Evolutionary conservation across 1,284 basidiomycete genomes (phyloP).

Genomic region (Peniophora sp.): DNA sequence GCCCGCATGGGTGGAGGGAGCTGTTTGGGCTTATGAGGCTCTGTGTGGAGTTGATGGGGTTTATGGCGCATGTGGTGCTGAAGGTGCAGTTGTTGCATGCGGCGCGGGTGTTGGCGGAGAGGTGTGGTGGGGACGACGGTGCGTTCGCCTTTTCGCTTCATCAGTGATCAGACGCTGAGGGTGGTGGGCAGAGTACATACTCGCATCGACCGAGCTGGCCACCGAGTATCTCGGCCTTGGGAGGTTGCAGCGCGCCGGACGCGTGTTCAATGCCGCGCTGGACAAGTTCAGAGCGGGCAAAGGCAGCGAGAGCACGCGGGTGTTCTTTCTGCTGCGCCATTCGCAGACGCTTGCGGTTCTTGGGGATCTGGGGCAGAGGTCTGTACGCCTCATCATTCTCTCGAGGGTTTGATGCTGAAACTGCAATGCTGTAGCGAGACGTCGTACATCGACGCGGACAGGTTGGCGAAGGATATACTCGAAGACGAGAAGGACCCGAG

Average conservation of each 20-base stretch:
- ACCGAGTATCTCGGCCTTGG: slow-evolving; percentile 75
- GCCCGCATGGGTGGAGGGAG: no score
- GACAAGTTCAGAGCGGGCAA: slow-evolving; percentile 33
- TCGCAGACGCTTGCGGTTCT: slow-evolving; percentile 57
- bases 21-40: slow-evolving; percentile 51
- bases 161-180: neutral
- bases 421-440: slow-evolving; percentile 29
- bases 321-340: slow-evolving; percentile 56
- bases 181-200: slow-evolving; percentile 51
- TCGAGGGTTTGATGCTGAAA: neutral
- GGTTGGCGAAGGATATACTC: slow-evolving; percentile 32
- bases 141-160: slow-evolving; percentile 6
- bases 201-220: slow-evolving; percentile 62
- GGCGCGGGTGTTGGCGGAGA: slow-evolving; percentile 19
- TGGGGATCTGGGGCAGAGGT: slow-evolving; percentile 63
- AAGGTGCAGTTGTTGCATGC: slow-evolving; percentile 32
- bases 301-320: slow-evolving; percentile 39
- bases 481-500: slow-evolving; percentile 41
- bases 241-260: slow-evolving; percentile 56
- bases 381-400: slow-evolving; percentile 9
- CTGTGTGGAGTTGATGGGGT: slow-evolving; percentile 57
- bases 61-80: slow-evolving; percentile 40
- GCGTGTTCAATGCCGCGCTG: slow-evolving; percentile 53
- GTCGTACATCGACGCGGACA: slow-evolving; percentile 52
- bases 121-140: slow-evolving; percentile 37